Evolutionary conservation across 2,329 filamentous ascomycete species (phyloP), one percentile per base, ranked within the genome.

Genomic region (Talaromyces islandicus): DNA sequence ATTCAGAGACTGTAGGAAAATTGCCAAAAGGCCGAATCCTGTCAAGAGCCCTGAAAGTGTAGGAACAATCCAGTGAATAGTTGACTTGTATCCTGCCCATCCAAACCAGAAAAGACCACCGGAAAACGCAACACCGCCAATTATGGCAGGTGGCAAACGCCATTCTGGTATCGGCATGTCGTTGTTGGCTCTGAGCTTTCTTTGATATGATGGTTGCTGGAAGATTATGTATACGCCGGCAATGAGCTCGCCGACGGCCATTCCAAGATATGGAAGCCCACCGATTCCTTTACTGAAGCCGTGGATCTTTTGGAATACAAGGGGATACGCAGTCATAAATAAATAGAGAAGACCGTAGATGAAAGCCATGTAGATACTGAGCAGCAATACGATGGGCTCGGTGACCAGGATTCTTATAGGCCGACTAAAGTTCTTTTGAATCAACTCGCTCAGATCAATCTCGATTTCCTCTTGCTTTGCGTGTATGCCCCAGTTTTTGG

Each of bases 401-500:
- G 75, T 76, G 58, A 77, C 67, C 30, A 78, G 71, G n/a, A 78
- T 70, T 59, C 71, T 73, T 12, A 79, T 61, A 1, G 77, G 77
- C 55, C 81, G 75, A 62, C 75, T 79, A 63, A 84, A 81, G 66
- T 83, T 84, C 68, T 82, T 81, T 54, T 77, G 70, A 30, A 82
- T 66, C 12, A 82, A 67, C 62, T 82, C 80, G 12, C 69, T 68
- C 61, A 83, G 75, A 65, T 82, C 80, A 54, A 83, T 75, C 68
- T 83, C 80, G 51, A 82, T 80, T 70, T 83, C 80, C 63, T 83
- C 81, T 60, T 79, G 75, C 66, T 82, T 83, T n/a, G 83, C 83
- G 65, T 86, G 83, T 56, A 85, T 85, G 11, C 83, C 83, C 82
- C 83, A 85, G 63, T 85, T 85, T 68, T 79, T 79, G 1, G 83